Percentiles rank a stretch among this genome's conserved stretches.
Conservation (phyloP, 1,284 basidiomycete species). For the Mycena citricolor region DNA sequence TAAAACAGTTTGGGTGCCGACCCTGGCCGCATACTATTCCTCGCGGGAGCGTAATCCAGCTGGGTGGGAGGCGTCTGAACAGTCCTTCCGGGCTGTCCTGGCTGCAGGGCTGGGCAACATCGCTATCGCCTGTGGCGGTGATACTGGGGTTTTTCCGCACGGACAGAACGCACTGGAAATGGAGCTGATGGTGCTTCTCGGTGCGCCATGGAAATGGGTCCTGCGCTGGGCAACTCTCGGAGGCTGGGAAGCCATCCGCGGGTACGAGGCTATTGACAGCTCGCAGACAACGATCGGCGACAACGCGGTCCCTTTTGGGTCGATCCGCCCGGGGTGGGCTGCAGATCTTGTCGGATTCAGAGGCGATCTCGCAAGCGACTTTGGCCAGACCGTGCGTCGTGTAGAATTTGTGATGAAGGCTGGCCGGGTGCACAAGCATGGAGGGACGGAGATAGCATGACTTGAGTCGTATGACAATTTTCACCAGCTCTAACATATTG, state of each 20-base stretch:
- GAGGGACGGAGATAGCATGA: slow-evolving; percentile 30
- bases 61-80: slow-evolving; percentile 40
- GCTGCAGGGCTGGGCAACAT: slow-evolving; percentile 39
- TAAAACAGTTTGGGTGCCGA: slow-evolving; percentile 56
- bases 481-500: too few relatives aligned
- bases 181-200: slow-evolving; percentile 57
- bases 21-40: slow-evolving; percentile 53
- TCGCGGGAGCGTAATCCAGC: slow-evolving; percentile 20
- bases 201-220: slow-evolving; percentile 52
- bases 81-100: slow-evolving; percentile 48
- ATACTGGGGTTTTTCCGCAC: slow-evolving; percentile 64
- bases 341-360: slow-evolving; percentile 58
- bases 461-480: too few relatives aligned
- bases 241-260: slow-evolving; percentile 55
- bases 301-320: slow-evolving; percentile 59
- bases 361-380: slow-evolving; percentile 48
- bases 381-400: slow-evolving; percentile 45
- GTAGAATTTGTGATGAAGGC: slow-evolving; percentile 62
- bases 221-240: slow-evolving; percentile 61
- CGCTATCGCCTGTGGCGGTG: slow-evolving; percentile 57
- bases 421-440: slow-evolving; percentile 49
- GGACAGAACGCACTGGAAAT: slow-evolving; percentile 63
- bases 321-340: slow-evolving; percentile 49
- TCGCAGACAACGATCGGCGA: slow-evolving; percentile 39
- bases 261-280: slow-evolving; percentile 39